These are phyloP conservation scores for Rhodotorula paludigena DNA, from an alignment of 768 basidiomycete genomes.

Conservation along the genomic window DNA sequence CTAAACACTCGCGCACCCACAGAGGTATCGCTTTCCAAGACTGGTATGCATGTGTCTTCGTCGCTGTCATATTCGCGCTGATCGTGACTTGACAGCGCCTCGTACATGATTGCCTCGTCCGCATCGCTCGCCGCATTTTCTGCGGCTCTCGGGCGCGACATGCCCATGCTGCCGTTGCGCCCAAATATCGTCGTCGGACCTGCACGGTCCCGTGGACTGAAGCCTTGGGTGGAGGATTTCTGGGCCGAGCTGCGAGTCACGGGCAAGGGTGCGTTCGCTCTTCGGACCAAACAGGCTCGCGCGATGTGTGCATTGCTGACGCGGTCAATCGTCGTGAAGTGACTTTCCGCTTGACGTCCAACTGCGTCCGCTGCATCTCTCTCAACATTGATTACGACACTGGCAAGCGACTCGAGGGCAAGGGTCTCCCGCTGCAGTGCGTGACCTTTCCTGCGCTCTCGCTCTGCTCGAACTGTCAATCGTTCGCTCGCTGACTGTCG, in stretches of 20 bases:
- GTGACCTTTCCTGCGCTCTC: not conserved
- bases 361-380: conserved; percentile 14
- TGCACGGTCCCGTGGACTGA: not conserved
- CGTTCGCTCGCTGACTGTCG: not conserved
- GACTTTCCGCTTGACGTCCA: not conserved
- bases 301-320: not conserved
- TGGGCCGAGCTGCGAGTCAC: conserved; percentile 6
- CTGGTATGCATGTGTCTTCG: not conserved
- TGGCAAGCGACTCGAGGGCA: conserved; percentile 4
- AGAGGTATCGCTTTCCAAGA: conserved; percentile 14
- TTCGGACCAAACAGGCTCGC: too few relatives aligned
- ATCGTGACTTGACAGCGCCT: not conserved
- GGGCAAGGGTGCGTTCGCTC: not conserved
- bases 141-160: conserved; percentile 1
- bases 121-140: not conserved
- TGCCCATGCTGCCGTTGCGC: conserved; percentile 4
- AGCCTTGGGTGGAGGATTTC: conserved; percentile 14
- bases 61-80: not conserved
- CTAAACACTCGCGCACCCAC: not conserved
- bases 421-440: conserved; percentile 3
- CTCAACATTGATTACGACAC: conserved; percentile 21
- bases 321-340: not conserved
- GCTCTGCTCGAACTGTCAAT: not conserved
- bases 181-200: conserved; percentile 10
- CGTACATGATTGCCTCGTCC: conserved; percentile 12